These are phyloP conservation scores for Penicillium lividum DNA, from an alignment of 495 filamentous ascomycete genomes.

Conservation along the genomic window DNA sequence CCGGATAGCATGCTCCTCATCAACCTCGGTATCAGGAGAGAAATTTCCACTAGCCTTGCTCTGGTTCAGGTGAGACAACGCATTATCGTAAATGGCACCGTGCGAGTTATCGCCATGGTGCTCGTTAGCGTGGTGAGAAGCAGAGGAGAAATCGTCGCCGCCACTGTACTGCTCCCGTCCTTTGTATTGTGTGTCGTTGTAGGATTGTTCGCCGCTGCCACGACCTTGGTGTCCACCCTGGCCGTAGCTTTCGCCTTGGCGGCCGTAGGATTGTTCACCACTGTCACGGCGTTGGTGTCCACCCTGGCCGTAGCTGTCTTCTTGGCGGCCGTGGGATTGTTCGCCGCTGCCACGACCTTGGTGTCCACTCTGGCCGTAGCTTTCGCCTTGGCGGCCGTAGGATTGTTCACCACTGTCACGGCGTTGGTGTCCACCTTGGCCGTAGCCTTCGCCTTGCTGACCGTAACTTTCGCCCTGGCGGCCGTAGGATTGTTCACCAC, in stretches of 20 bases:
- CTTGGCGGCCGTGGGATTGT: background rate
- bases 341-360: background rate
- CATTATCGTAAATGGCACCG: slow-evolving; percentile 48
- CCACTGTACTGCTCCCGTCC: slow-evolving; percentile 11
- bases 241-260: background rate
- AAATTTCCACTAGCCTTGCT: slow-evolving; percentile 24
- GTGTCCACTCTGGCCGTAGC: background rate
- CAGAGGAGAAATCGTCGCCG: slow-evolving; percentile 47
- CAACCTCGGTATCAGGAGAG: slow-evolving; percentile 40
- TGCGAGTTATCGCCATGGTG: slow-evolving; percentile 39
- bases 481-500: background rate
- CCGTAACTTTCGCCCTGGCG: slow-evolving; percentile 13
- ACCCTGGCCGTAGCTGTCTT: background rate
- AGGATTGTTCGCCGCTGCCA: background rate
- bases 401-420: slow-evolving; percentile 22
- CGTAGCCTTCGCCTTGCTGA: slow-evolving; percentile 12
- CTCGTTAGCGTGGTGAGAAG: slow-evolving; percentile 47
- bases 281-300: background rate
- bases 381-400: background rate
- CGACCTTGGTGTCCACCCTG: background rate
- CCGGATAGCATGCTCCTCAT: slow-evolving; percentile 56
- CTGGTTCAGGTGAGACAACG: slow-evolving; percentile 49
- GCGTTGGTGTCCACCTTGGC: slow-evolving; percentile 2
- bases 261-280: background rate
- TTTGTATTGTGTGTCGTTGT: slow-evolving; percentile 20